Evolutionary conservation across 306 rosid genomes (phyloP).

Genomic region (Prunus armeniaca): DNA sequence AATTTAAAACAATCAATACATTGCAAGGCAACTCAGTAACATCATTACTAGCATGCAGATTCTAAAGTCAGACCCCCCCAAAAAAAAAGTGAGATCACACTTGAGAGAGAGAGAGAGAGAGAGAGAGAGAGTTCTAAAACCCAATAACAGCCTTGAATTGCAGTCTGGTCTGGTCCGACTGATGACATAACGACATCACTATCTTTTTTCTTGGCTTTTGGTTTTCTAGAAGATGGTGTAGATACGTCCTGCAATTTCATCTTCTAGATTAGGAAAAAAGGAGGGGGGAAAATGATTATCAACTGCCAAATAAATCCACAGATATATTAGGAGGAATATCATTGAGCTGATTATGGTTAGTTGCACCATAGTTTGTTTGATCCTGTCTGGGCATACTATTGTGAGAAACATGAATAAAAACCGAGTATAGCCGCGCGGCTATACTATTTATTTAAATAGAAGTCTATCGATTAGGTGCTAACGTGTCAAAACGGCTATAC

Average conservation of each 20-base stretch:
- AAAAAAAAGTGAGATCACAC: neutral
- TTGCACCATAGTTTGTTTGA: conserved; percentile 46
- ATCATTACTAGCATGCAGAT: neutral
- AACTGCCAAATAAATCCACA: conserved; percentile 22
- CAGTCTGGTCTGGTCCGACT: conserved; percentile 47
- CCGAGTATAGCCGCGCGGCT: too few species aligned
- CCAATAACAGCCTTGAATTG: neutral
- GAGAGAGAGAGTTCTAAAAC: neutral
- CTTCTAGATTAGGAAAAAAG: conserved; percentile 28
- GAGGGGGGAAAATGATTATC: neutral
- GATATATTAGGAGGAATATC: conserved; percentile 52
- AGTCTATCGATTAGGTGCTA: too few species aligned
- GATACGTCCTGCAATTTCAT: conserved; percentile 63
- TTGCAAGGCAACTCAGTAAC: neutral
- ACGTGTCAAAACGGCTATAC: too few species aligned
- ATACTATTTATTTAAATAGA: too few species aligned
- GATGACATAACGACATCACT: conserved; percentile 24
- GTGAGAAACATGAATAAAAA: too few species aligned
- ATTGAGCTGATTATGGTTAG: conserved; percentile 43
- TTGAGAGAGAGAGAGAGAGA: neutral
- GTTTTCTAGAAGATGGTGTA: conserved; percentile 63
- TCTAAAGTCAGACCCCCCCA: neutral
- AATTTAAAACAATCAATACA: neutral
- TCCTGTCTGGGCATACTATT: conserved; percentile 31
- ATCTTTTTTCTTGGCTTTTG: conserved; percentile 69